Evolutionary conservation across 805 yeast species (phyloP).

Genomic region (Teunomyces aglyptinius): DNA sequence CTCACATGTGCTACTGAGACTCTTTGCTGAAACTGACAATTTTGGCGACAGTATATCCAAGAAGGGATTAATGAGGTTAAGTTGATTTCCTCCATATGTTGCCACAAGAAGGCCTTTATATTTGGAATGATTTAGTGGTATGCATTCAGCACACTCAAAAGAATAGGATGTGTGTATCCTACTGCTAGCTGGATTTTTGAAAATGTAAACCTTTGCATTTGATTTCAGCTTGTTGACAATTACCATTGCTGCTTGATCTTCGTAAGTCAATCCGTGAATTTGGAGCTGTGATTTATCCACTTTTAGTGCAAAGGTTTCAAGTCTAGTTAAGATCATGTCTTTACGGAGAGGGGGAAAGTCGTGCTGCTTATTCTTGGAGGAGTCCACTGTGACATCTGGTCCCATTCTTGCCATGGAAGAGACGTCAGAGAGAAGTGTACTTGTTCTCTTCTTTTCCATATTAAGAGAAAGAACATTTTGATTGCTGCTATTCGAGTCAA

Average conservation of each 20-base stretch:
- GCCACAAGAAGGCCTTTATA: conserved; percentile 48
- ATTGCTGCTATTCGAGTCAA: conserved; percentile 9
- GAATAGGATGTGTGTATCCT: conserved; percentile 31
- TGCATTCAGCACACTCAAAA: conserved; percentile 35
- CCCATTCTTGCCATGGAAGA: conserved; percentile 48
- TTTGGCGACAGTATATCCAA: conserved; percentile 44
- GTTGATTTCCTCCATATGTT: conserved; percentile 31
- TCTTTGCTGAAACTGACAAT: conserved; percentile 15
- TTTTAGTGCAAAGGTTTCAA: conserved; percentile 42
- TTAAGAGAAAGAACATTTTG: conserved; percentile 30
- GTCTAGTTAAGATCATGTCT: conserved; percentile 67
- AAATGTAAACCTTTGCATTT: conserved; percentile 51
- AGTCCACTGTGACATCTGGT: conserved; percentile 32
- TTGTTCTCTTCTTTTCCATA: conserved; percentile 44
- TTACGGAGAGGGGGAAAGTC: conserved; percentile 47
- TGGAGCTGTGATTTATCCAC: conserved; percentile 32
- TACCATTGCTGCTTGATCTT: conserved; percentile 61
- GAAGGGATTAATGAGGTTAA: conserved; percentile 56
- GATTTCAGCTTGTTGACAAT: conserved; percentile 44
- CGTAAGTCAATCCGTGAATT: conserved; percentile 39
- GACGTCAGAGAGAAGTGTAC: conserved; percentile 40
- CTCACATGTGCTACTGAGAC: conserved; percentile 28
- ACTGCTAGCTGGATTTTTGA: conserved; percentile 33
- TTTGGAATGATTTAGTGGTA: conserved; percentile 29
- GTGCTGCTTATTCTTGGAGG: conserved; percentile 16